phyloP scores from a whole-genome alignment of 2,329 filamentous ascomycete genomes.

The Acrodontium crateriforme region DNA sequence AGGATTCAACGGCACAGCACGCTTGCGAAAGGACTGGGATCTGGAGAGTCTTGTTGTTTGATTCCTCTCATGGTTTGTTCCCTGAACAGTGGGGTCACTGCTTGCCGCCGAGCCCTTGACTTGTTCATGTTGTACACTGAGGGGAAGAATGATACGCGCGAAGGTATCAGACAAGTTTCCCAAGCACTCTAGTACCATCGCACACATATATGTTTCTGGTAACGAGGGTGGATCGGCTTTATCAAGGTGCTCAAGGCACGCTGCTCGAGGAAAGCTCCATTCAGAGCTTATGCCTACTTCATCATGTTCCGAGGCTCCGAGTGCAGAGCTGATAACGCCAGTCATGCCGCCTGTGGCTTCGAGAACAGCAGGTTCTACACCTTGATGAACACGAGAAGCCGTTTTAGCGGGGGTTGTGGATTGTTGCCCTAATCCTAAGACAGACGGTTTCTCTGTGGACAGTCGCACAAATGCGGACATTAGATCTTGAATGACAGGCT shows the following conservation, averaged over 20 bases:
- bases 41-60: slow-evolving; percentile 28
- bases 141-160: slow-evolving; percentile 80
- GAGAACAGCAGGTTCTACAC: slow-evolving; percentile 42
- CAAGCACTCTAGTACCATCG: slow-evolving; percentile 74
- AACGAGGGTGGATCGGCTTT: slow-evolving; percentile 71
- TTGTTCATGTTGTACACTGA: slow-evolving; percentile 57
- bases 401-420: slow-evolving; percentile 71
- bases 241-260: slow-evolving; percentile 88
- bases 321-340: slow-evolving; percentile 67
- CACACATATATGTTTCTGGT: slow-evolving; percentile 90
- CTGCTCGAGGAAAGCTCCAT: slow-evolving; percentile 77
- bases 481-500: slow-evolving; percentile 64
- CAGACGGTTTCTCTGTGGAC: slow-evolving; percentile 74
- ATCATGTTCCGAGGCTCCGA: slow-evolving; percentile 51
- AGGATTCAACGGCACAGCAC: slow-evolving; percentile 73
- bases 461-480: slow-evolving; percentile 83
- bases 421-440: slow-evolving; percentile 80
- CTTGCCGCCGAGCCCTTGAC: not conserved
- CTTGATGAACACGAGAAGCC: too few relatives aligned
- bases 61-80: slow-evolving; percentile 18
- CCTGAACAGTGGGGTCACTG: slow-evolving; percentile 39
- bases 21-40: slow-evolving; percentile 56
- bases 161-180: slow-evolving; percentile 82
- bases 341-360: slow-evolving; percentile 70
- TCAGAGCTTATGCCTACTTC: slow-evolving; percentile 70